Evolutionary conservation across 1,284 basidiomycete genomes (phyloP).

Genomic region (Omphalotus olearius): DNA sequence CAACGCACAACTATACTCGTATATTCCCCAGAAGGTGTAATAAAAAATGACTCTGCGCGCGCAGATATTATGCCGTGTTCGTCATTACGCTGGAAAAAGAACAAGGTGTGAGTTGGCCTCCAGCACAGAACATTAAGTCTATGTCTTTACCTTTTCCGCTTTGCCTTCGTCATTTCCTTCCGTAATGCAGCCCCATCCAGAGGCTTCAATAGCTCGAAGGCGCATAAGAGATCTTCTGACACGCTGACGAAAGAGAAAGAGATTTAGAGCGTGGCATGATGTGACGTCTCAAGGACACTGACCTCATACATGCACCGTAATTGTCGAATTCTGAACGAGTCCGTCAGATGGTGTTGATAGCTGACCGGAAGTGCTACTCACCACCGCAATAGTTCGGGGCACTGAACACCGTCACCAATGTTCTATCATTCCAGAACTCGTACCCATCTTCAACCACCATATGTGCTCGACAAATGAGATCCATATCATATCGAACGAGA

Average conservation of each 20-base stretch:
- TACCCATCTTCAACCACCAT: slow-evolving; percentile 99
- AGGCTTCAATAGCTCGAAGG: slow-evolving; percentile 96
- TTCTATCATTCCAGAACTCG: slow-evolving; percentile 99
- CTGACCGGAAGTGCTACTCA: slow-evolving; percentile 39
- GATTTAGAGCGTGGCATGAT: slow-evolving; percentile 5
- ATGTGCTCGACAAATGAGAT: slow-evolving; percentile 98
- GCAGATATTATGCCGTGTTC: slow-evolving; percentile 24
- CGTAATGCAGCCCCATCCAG: slow-evolving; percentile 92
- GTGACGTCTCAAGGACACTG: slow-evolving; percentile 12
- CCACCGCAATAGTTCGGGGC: slow-evolving; percentile 98
- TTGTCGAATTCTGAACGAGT: slow-evolving; percentile 83
- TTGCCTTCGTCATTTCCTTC: slow-evolving; percentile 99
- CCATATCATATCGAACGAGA: slow-evolving; percentile 92
- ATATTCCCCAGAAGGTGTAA: slow-evolving; percentile 10
- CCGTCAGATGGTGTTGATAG: slow-evolving; percentile 9
- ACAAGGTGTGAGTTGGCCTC: background rate
- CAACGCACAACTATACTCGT: slow-evolving; percentile 16
- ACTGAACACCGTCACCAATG: slow-evolving; percentile 97
- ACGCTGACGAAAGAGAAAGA: slow-evolving; percentile 51
- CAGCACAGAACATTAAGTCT: too few species aligned
- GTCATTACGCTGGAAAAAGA: slow-evolving; percentile 30
- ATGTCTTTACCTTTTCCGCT: slow-evolving; percentile 82
- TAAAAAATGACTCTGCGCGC: background rate
- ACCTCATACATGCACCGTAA: slow-evolving; percentile 95
- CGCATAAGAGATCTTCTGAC: slow-evolving; percentile 95